These are phyloP conservation scores for Populus trichocarpa DNA, from an alignment of 441 rosid species.

Conservation along the genomic window DNA sequence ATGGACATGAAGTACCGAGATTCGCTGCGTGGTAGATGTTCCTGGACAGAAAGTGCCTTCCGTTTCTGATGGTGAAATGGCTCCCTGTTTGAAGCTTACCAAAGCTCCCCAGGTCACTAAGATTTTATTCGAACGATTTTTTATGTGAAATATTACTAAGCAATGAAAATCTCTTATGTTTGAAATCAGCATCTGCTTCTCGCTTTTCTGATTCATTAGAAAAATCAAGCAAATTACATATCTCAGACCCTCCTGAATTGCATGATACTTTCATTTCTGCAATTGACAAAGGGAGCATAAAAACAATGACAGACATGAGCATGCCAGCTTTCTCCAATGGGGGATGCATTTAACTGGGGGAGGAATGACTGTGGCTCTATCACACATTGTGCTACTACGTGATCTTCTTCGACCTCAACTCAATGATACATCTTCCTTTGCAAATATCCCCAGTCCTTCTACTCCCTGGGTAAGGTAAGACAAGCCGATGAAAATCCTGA, in stretches of 20 bases:
- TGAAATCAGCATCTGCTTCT: no score
- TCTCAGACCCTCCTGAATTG: slow-evolving; percentile 42
- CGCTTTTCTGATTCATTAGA: no score
- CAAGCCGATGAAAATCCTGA: neutral
- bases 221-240: no score
- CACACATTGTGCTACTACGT: slow-evolving; percentile 65
- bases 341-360: slow-evolving; percentile 87
- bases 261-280: slow-evolving; percentile 62
- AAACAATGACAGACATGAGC: slow-evolving; percentile 75
- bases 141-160: no score
- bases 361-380: slow-evolving; percentile 82
- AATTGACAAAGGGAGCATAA: slow-evolving; percentile 54
- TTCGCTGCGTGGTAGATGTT: slow-evolving; percentile 14
- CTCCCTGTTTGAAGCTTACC: neutral
- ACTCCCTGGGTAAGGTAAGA: slow-evolving; percentile 69
- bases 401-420: slow-evolving; percentile 66
- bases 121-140: no score
- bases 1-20: slow-evolving; percentile 14
- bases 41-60: slow-evolving; percentile 18
- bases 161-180: no score
- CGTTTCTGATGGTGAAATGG: slow-evolving; percentile 20
- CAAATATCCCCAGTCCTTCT: slow-evolving; percentile 72
- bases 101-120: slow-evolving; percentile 10
- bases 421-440: slow-evolving; percentile 51
- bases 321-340: slow-evolving; percentile 84